Evolutionary conservation across 495 filamentous ascomycete species (phyloP).

Genomic region (Xylaria bambusicola): DNA sequence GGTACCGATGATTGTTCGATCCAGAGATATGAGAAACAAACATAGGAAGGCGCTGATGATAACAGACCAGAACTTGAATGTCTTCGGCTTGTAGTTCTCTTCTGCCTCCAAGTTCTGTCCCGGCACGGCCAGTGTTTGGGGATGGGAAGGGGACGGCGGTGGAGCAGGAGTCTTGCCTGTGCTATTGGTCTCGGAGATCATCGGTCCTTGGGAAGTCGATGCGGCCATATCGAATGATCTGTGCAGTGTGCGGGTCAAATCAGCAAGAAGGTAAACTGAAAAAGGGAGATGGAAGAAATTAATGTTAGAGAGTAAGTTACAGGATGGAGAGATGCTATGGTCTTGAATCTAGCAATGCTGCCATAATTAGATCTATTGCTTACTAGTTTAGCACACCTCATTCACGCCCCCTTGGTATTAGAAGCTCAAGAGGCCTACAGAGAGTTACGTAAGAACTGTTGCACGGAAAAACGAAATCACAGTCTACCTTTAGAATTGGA

Average conservation of each 20-base stretch:
- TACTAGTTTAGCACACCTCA: background rate
- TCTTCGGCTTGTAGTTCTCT: background rate
- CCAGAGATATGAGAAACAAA: constrained; percentile 10
- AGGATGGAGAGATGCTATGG: background rate
- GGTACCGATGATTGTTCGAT: constrained; percentile 39
- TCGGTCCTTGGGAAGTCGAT: background rate
- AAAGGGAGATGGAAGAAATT: background rate
- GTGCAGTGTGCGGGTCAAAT: background rate
- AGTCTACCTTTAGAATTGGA: too few species aligned
- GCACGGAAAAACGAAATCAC: too few species aligned
- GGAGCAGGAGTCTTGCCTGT: background rate
- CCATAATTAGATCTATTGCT: background rate
- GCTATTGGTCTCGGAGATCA: background rate
- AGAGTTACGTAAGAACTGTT: too few species aligned
- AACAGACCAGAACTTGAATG: constrained; percentile 2
- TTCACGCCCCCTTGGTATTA: background rate
- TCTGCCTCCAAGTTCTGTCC: background rate
- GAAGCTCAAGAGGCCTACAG: too few species aligned
- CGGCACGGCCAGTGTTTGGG: background rate
- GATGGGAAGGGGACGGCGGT: background rate
- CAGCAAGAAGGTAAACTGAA: background rate
- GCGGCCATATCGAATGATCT: background rate
- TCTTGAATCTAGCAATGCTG: background rate
- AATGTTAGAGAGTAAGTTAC: background rate
- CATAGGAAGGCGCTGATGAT: background rate